Conservation (phyloP, 192 early-diverging fungal species). For the Jimgerdemannia lactiflua region DNA sequence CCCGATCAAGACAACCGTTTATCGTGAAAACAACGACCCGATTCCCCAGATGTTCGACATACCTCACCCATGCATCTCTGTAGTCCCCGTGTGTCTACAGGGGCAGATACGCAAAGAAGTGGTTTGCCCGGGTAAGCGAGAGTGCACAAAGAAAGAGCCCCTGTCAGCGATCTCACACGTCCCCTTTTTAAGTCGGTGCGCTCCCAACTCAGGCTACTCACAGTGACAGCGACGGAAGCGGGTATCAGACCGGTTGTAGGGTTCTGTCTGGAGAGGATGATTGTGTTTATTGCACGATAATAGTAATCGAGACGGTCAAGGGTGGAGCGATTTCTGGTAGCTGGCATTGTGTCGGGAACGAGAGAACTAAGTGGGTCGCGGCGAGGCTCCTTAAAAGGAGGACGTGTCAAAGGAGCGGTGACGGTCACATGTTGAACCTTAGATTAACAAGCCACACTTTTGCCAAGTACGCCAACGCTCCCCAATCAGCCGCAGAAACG, state of each 20-base stretch:
- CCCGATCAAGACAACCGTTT: too few species aligned
- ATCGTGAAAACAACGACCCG: too few species aligned
- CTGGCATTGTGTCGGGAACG: too few species aligned
- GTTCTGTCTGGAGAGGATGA: constrained; percentile 79
- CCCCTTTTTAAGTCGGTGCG: neutral
- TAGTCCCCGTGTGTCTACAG: constrained; percentile 76
- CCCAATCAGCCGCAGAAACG: too few species aligned
- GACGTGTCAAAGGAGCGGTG: too few species aligned
- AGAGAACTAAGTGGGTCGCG: too few species aligned
- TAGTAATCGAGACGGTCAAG: constrained; percentile 67
- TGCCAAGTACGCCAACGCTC: too few species aligned
- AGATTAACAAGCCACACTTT: too few species aligned
- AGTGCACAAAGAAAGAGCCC: neutral
- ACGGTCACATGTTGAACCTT: too few species aligned
- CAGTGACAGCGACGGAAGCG: constrained; percentile 81
- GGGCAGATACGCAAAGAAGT: neutral
- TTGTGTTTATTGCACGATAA: constrained; percentile 67
- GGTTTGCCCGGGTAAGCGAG: neutral
- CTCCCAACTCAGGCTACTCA: constrained; percentile 10
- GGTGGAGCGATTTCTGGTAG: neutral
- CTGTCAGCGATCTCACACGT: neutral
- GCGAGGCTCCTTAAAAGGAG: too few species aligned
- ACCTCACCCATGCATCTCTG: constrained; percentile 88
- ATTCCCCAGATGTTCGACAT: constrained; percentile 10
- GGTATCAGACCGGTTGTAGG: constrained; percentile 83